Evolutionary conservation across 225 moss, liverwort and hornwort species (phyloP), one percentile per base, ranked within the genome.

Genomic region (Antitrichia curtipendula): DNA sequence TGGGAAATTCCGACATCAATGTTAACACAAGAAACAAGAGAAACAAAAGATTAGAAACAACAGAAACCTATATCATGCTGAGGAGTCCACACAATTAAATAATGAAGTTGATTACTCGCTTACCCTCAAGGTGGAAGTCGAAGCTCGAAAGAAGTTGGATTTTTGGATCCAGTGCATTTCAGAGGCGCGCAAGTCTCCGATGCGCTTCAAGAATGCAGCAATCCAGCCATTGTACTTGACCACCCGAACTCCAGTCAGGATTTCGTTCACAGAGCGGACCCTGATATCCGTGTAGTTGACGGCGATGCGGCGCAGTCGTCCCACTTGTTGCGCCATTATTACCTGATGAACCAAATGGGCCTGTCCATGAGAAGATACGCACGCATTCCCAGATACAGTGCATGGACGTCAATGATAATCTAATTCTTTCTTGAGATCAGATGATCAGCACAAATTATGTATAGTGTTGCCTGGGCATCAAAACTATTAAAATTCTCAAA

Each of bases 211-310:
- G 75, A 96, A 96, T 59, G 95, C 93, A n/a, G 84, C 88, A 57
- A 89, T 96, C 96, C 96, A 96, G 22, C 96, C 96, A 71, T 96
- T 96, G 82, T 92, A 95, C 87, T 96, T 96, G 16, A 96, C 95
- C 47, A 96, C 95, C 80, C 96, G 90, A 19, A 96, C 91, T 47
- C 96, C 96, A 38, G 92, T 89, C 63, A 96, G 73, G 75, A 94
- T 90, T 71, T 96, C 95, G 47, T 86, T 92, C 58, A 95, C 59
- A 23, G 89, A 86, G 59, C 94, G 90, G 21, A 96, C 95, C 87
- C 96, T 84, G 64, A 92, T 90, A 87, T 96, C 96, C 28, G 95
- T 96, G 76, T 90, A 81, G 78, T 88, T 89, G 28, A 96, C 92
- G 8, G 95, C 92, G 6, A 56, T 80, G 40, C 88, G 91, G 53